phyloP scores from a whole-genome alignment of 2,329 filamentous ascomycete species.

The Graphium sp. region DNA sequence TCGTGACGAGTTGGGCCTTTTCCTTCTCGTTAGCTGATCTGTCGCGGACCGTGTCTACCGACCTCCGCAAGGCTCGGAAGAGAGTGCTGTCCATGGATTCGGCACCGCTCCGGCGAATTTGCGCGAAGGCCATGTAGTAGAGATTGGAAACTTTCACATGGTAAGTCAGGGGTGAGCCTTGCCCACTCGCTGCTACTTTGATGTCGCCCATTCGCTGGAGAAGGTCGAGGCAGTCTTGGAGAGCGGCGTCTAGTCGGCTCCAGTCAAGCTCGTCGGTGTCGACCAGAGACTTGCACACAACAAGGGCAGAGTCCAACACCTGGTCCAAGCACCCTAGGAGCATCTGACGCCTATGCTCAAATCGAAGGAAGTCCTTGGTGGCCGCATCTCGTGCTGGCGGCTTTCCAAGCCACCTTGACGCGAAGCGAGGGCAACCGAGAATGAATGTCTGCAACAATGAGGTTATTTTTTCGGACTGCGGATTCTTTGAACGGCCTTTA shows the following conservation, averaged over 20 bases:
- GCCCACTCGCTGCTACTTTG: constrained; percentile 9
- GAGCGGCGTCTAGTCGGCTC: constrained; percentile 36
- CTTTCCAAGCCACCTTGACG: constrained; percentile 44
- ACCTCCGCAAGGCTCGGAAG: constrained; percentile 42
- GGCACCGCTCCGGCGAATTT: constrained; percentile 25
- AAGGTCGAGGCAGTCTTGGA: constrained; percentile 37
- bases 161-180: constrained; percentile 21
- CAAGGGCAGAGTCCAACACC: constrained; percentile 42
- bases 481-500: constrained; percentile 3
- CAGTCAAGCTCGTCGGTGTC: constrained; percentile 29
- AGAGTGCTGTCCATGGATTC: constrained; percentile 23
- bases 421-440: constrained; percentile 41
- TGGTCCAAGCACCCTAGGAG: constrained; percentile 34
- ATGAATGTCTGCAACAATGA: constrained; percentile 36
- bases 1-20: constrained; percentile 41
- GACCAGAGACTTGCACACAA: constrained; percentile 35
- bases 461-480: constrained; percentile 9
- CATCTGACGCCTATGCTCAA: constrained; percentile 40
- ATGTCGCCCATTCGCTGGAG: constrained; percentile 32
- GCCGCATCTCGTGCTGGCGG: constrained; percentile 29
- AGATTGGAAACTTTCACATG: constrained; percentile 54
- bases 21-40: constrained; percentile 36
- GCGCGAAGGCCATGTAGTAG: constrained; percentile 47
- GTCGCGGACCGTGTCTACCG: constrained; percentile 43
- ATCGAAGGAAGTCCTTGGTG: constrained; percentile 41